phyloP scores from a whole-genome alignment of 2,329 filamentous ascomycete genomes.

The Didymella pomorum region DNA sequence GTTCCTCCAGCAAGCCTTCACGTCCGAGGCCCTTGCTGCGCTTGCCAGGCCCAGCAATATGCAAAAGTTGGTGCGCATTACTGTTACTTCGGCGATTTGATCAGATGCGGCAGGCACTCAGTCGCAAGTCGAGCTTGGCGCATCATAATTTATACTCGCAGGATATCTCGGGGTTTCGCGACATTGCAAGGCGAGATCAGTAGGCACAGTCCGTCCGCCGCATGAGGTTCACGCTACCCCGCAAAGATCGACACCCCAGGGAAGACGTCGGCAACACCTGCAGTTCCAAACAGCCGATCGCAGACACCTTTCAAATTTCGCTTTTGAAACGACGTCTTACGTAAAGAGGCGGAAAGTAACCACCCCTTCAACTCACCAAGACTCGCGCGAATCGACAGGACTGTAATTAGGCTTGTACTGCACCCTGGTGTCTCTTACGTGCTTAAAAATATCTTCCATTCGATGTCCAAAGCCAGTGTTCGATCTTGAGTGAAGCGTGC shows the following conservation, averaged over 20 bases:
- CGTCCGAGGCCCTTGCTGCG: neutral
- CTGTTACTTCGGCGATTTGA: neutral
- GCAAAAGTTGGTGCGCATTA: neutral
- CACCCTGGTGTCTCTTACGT: slow-evolving; percentile 2
- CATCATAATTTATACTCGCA: neutral
- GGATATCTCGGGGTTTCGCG: slow-evolving; percentile 3
- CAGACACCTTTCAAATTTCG: neutral
- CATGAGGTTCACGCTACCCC: slow-evolving; percentile 4
- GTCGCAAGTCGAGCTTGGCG: neutral
- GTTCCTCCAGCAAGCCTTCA: slow-evolving; percentile 8
- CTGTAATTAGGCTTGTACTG: slow-evolving; percentile 7
- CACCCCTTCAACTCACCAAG: neutral
- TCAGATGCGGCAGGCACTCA: neutral
- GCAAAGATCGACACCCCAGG: slow-evolving; percentile 7
- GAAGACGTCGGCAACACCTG: neutral
- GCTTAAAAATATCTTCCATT: slow-evolving; percentile 1
- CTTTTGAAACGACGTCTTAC: neutral
- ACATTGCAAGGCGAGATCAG: slow-evolving; percentile 3
- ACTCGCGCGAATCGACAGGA: neutral
- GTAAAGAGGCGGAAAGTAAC: neutral
- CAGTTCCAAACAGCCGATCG: neutral
- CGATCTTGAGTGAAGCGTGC: neutral
- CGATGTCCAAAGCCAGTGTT: slow-evolving; percentile 6
- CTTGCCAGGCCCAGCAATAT: neutral
- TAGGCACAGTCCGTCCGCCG: slow-evolving; percentile 3